A percentile compares a stretch with the other conserved stretches of the same genome.
Evolutionary conservation across 768 basidiomycete genomes (phyloP).

Genomic region (Cystofilobasidium ferigula): DNA sequence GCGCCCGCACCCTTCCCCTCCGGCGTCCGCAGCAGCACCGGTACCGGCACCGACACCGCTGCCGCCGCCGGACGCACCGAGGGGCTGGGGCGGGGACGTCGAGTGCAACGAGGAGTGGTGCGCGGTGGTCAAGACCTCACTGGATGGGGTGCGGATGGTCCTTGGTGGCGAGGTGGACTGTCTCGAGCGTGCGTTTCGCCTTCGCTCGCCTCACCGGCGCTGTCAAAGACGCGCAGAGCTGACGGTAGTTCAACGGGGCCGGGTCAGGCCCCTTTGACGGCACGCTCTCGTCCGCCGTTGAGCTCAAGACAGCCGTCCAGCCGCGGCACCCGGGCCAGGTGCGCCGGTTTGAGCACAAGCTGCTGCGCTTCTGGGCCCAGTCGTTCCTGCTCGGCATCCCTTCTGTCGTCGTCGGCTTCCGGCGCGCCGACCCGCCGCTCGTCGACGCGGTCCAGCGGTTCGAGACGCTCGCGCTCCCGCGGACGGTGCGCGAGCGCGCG

Average conservation of each 20-base stretch:
- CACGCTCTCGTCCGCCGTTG: conserved; percentile 26
- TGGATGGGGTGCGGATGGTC: conserved; percentile 35
- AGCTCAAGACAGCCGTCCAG: conserved; percentile 34
- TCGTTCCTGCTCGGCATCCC: conserved; percentile 38
- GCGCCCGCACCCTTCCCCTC: neutral
- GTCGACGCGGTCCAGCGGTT: conserved; percentile 31
- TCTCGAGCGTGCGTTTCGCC: conserved; percentile 29
- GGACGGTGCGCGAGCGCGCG: neutral
- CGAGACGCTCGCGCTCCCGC: conserved; percentile 33
- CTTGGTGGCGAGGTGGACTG: conserved; percentile 40
- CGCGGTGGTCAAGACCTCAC: conserved; percentile 35
- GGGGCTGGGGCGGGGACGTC: conserved; percentile 37
- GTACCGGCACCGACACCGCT: neutral
- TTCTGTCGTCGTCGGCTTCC: conserved; percentile 35
- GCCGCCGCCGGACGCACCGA: conserved; percentile 22
- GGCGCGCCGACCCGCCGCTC: conserved; percentile 33
- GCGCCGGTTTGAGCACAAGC: conserved; percentile 26
- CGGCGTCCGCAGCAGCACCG: neutral
- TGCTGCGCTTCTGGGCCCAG: conserved; percentile 41
- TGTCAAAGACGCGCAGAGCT: too few relatives aligned
- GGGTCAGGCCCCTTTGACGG: conserved; percentile 9
- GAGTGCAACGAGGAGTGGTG: conserved; percentile 40
- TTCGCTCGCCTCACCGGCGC: neutral
- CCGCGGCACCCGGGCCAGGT: neutral
- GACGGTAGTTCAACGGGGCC: too few relatives aligned